Conservation (phyloP, 805 yeast genomes). For the Metschnikowia borealis region DNA sequence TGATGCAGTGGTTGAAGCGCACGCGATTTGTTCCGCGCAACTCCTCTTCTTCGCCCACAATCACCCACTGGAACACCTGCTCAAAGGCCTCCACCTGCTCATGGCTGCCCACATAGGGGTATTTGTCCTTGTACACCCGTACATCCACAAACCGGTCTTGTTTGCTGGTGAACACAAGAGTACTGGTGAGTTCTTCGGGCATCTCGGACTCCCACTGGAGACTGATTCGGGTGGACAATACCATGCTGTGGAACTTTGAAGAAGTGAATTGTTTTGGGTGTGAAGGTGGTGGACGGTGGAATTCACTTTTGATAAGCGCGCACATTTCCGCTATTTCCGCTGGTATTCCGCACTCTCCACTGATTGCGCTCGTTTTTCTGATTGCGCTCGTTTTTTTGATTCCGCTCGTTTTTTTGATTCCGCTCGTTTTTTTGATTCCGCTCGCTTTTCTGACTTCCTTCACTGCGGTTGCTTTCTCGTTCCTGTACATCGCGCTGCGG, state of each 20-base stretch:
- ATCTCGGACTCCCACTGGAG: constrained; percentile 49
- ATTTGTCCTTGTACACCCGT: constrained; percentile 23
- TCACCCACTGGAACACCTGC: constrained; percentile 51
- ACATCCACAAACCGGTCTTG: constrained; percentile 46
- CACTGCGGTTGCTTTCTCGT: neutral
- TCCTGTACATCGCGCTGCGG: neutral
- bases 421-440: neutral
- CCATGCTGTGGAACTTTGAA: too few species aligned
- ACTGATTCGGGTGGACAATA: constrained; percentile 45
- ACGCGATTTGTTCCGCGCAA: constrained; percentile 33
- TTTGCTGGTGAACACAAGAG: constrained; percentile 47
- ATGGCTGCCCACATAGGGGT: constrained; percentile 12
- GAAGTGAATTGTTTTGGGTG: too few species aligned
- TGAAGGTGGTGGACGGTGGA: too few species aligned
- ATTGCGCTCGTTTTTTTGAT: neutral
- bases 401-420: neutral
- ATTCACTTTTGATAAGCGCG: too few species aligned
- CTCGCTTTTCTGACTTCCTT: neutral
- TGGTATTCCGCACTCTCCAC: neutral
- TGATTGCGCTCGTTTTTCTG: neutral
- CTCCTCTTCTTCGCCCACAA: constrained; percentile 47
- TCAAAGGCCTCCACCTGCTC: constrained; percentile 15
- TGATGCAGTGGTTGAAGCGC: constrained; percentile 41
- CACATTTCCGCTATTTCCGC: too few species aligned
- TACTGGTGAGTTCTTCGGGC: constrained; percentile 42